Percentiles rank a stretch among this genome's conserved stretches.
Conservation (phyloP, 306 rosid species). For the Corylus americana region DNA sequence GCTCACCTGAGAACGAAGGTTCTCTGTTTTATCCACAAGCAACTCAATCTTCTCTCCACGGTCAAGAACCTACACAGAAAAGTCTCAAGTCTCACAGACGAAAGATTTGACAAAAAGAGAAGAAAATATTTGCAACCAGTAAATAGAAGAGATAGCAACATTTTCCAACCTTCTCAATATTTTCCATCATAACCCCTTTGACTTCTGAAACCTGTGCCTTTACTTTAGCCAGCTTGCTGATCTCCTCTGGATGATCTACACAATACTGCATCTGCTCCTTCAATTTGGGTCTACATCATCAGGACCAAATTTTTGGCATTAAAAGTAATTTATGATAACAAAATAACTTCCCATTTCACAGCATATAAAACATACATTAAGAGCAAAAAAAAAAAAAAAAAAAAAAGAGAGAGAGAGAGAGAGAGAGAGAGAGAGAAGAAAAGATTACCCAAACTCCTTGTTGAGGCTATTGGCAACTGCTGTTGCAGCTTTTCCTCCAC, state of each 20-base stretch:
- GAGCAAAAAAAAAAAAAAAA: background rate
- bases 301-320: background rate
- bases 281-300: slow-evolving; percentile 65
- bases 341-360: background rate
- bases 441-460: slow-evolving; percentile 79
- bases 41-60: slow-evolving; percentile 96
- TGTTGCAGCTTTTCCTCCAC: slow-evolving; percentile 88
- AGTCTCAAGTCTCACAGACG: background rate
- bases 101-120: background rate
- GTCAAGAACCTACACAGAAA: slow-evolving; percentile 73
- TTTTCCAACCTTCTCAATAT: slow-evolving; percentile 74
- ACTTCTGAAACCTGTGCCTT: slow-evolving; percentile 98
- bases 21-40: slow-evolving; percentile 90
- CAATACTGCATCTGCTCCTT: slow-evolving; percentile 96
- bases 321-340: background rate
- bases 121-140: background rate
- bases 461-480: slow-evolving; percentile 62
- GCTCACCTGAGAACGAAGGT: slow-evolving; percentile 92
- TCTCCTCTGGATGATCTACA: slow-evolving; percentile 95
- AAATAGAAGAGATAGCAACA: background rate
- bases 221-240: slow-evolving; percentile 92
- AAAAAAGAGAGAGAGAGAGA: too few relatives aligned
- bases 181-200: slow-evolving; percentile 99
- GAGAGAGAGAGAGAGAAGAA: background rate
- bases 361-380: background rate